A percentile compares a stretch with the other conserved stretches of the same genome.
These are phyloP conservation scores for Diaporthe longicolla DNA, from an alignment of 2,329 filamentous ascomycete species.

Conservation along the genomic window DNA sequence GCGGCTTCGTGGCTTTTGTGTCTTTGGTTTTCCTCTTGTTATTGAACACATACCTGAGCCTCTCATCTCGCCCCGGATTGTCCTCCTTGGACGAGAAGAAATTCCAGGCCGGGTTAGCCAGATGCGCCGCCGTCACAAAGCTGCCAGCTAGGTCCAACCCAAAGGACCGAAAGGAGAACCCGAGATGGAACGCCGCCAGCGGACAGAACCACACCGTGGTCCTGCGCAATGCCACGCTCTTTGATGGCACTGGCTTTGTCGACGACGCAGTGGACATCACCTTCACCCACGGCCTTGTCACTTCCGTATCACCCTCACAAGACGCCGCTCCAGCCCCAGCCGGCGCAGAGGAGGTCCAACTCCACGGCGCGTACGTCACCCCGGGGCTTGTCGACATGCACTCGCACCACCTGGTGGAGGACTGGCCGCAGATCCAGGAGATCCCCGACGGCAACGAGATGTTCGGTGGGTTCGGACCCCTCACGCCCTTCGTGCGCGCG, in stretches of 20 bases:
- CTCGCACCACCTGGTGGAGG: slow-evolving; percentile 55
- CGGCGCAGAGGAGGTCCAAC: slow-evolving; percentile 47
- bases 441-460: slow-evolving; percentile 56
- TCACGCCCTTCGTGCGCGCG: slow-evolving; percentile 56
- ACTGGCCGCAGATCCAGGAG: slow-evolving; percentile 51
- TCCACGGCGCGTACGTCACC: slow-evolving; percentile 57
- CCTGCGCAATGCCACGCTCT: slow-evolving; percentile 58
- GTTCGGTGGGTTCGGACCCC: slow-evolving; percentile 49
- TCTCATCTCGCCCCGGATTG: background rate
- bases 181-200: slow-evolving; percentile 56
- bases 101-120: slow-evolving; percentile 37
- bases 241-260: slow-evolving; percentile 57
- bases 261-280: slow-evolving; percentile 53
- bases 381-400: slow-evolving; percentile 63
- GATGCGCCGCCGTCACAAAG: slow-evolving; percentile 34
- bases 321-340: slow-evolving; percentile 35
- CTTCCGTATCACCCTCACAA: slow-evolving; percentile 47
- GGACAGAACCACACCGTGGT: slow-evolving; percentile 56
- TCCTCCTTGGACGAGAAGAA: slow-evolving; percentile 33
- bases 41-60: slow-evolving; percentile 26
- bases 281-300: slow-evolving; percentile 56
- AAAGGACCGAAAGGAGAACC: slow-evolving; percentile 48
- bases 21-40: background rate
- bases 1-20: background rate
- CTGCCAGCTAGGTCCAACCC: slow-evolving; percentile 30